phyloP scores from a whole-genome alignment of 495 filamentous ascomycete genomes.

The Aspergillus biplanus region DNA sequence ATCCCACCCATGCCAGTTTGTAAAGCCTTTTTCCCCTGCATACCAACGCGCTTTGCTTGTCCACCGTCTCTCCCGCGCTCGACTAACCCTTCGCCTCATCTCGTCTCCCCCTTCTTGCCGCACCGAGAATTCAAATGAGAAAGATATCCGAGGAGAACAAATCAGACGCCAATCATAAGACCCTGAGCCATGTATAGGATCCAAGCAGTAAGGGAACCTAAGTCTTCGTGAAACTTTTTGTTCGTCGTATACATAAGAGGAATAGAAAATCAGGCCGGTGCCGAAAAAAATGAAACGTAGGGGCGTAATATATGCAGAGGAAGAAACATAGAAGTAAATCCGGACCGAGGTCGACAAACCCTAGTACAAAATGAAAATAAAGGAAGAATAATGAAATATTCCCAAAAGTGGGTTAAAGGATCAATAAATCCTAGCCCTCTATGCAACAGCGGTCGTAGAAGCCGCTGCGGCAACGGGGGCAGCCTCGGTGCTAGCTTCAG shows the following conservation, averaged over 20 bases:
- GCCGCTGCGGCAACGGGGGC: slow-evolving; percentile 48
- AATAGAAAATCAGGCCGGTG: slow-evolving; percentile 30
- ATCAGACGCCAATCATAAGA: slow-evolving; percentile 52
- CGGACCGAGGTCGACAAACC: slow-evolving; percentile 35
- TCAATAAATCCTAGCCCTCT: slow-evolving; percentile 31
- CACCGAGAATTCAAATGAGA: slow-evolving; percentile 34
- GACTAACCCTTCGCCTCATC: slow-evolving; percentile 32
- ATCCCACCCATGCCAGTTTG: slow-evolving; percentile 29
- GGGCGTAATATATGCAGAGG: slow-evolving; percentile 50
- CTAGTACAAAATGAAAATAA: slow-evolving; percentile 36
- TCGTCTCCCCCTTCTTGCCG: slow-evolving; percentile 34
- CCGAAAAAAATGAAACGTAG: slow-evolving; percentile 29
- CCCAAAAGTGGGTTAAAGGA: slow-evolving; percentile 32
- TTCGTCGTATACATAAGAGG: slow-evolving; percentile 51
- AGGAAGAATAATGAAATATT: slow-evolving; percentile 33
- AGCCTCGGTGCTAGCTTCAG: slow-evolving; percentile 23
- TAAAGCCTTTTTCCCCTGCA: slow-evolving; percentile 32
- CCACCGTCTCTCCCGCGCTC: slow-evolving; percentile 27
- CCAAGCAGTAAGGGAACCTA: slow-evolving; percentile 37
- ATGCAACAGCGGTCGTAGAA: slow-evolving; percentile 60
- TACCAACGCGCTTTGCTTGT: slow-evolving; percentile 27
- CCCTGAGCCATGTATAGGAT: slow-evolving; percentile 37
- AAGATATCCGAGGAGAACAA: slow-evolving; percentile 41
- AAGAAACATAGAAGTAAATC: slow-evolving; percentile 37
- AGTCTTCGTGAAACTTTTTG: slow-evolving; percentile 48